phyloP scores from a whole-genome alignment of 1,284 basidiomycete species.

The Malassezia brasiliensis region DNA sequence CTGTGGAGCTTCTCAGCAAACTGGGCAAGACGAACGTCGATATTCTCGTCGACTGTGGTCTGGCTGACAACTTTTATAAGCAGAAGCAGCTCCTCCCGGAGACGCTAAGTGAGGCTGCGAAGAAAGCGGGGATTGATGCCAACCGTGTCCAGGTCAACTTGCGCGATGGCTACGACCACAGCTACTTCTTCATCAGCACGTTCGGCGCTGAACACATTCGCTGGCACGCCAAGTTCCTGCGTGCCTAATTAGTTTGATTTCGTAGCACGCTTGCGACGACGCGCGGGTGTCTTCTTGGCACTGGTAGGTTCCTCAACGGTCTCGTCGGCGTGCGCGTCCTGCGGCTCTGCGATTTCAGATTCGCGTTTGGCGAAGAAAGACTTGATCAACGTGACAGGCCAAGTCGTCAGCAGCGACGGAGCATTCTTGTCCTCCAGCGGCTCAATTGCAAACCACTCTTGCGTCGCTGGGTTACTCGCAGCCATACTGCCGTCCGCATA shows the following conservation, averaged over 20 bases:
- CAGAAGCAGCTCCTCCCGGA: conserved; percentile 77
- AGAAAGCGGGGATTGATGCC: conserved; percentile 62
- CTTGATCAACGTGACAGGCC: conserved; percentile 22
- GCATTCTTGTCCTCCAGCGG: conserved; percentile 19
- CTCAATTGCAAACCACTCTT: conserved; percentile 30
- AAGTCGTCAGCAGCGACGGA: conserved; percentile 19
- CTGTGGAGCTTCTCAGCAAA: conserved; percentile 67
- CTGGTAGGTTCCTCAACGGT: neutral
- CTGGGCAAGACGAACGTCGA: conserved; percentile 50
- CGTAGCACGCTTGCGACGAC: neutral
- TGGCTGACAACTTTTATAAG: conserved; percentile 75
- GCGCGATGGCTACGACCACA: conserved; percentile 84
- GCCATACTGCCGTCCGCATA: conserved; percentile 21
- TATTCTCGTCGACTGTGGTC: conserved; percentile 53
- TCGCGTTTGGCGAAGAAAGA: conserved; percentile 6
- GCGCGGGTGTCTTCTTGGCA: neutral
- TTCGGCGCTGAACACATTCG: conserved; percentile 52
- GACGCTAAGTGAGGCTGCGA: conserved; percentile 68
- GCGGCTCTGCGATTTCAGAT: neutral
- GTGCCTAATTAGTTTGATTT: conserved; percentile 1
- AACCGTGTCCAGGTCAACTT: conserved; percentile 68
- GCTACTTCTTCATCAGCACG: conserved; percentile 57
- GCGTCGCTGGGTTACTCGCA: conserved; percentile 22
- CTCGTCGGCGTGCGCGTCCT: neutral
- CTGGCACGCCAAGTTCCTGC: conserved; percentile 43